Percentiles rank a stretch among this genome's conserved stretches.
Conservation (phyloP, 208 protist genomes). For the Wallacemonas sp. region DNA sequence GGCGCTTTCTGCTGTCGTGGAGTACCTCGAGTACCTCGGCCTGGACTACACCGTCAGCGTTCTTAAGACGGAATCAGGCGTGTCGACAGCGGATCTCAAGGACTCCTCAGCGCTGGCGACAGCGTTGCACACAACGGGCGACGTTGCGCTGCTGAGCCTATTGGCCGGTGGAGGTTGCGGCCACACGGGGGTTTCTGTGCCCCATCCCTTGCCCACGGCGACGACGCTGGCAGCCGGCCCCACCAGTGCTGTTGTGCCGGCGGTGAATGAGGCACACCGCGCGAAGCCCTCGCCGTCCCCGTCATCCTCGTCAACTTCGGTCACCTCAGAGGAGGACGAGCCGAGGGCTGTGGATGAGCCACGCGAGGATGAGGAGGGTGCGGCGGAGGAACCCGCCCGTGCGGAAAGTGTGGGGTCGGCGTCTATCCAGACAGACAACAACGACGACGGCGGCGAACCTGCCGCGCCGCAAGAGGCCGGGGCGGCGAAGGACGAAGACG, state of each 20-base stretch:
- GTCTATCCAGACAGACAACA: too few species aligned
- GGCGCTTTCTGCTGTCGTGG: conserved; percentile 53
- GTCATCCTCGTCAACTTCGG: too few species aligned
- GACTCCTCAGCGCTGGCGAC: neutral
- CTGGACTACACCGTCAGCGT: conserved; percentile 83
- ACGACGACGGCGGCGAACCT: neutral
- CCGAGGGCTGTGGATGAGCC: neutral
- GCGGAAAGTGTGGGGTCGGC: too few species aligned
- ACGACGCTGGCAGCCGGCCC: neutral
- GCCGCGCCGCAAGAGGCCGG: conserved; percentile 9
- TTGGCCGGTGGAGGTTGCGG: neutral
- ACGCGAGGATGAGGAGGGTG: neutral
- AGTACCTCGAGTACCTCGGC: conserved; percentile 70
- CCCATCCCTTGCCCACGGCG: neutral
- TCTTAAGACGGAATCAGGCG: conserved; percentile 61
- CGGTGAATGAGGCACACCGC: neutral
- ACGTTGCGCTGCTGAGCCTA: conserved; percentile 2
- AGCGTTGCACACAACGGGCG: neutral
- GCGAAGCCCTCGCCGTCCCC: too few species aligned
- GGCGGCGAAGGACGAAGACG: conserved; percentile 7
- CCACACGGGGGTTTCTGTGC: neutral
- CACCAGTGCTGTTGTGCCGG: too few species aligned
- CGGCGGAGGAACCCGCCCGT: neutral
- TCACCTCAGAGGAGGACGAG: neutral
- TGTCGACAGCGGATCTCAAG: conserved; percentile 19